These are phyloP conservation scores for Mycena epipterygia DNA, from an alignment of 768 basidiomycete genomes.

Conservation along the genomic window DNA sequence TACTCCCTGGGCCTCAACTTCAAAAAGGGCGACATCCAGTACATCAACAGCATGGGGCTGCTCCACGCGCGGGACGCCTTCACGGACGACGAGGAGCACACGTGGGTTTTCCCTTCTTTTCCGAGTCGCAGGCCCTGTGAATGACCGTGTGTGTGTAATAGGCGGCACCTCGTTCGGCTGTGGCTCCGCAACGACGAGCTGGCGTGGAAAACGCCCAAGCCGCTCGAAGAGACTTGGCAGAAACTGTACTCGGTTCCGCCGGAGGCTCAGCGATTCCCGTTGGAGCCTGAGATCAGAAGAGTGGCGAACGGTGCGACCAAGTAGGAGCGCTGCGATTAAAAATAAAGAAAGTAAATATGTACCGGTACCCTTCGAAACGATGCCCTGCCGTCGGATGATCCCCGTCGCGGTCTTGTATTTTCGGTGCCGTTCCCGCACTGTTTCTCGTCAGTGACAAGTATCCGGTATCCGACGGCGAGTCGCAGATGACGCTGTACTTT, in stretches of 20 bases:
- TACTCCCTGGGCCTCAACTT: slow-evolving; percentile 59
- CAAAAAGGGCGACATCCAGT: slow-evolving; percentile 64
- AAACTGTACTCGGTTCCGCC: slow-evolving; percentile 54
- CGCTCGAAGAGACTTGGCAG: slow-evolving; percentile 53
- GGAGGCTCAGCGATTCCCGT: slow-evolving; percentile 59
- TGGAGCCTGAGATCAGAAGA: slow-evolving; percentile 60
- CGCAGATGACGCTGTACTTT: too few species aligned
- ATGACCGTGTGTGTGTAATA: slow-evolving; percentile 40
- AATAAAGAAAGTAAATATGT: slow-evolving; percentile 45
- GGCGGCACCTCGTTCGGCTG: slow-evolving; percentile 60
- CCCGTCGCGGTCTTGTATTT: too few species aligned
- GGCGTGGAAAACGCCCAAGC: slow-evolving; percentile 59
- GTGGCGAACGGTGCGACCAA: slow-evolving; percentile 50
- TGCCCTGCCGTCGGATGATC: background rate
- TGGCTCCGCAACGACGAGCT: slow-evolving; percentile 63
- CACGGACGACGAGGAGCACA: slow-evolving; percentile 55
- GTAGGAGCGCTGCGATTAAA: slow-evolving; percentile 21
- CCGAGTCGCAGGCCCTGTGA: slow-evolving; percentile 11
- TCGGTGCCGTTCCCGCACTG: too few species aligned
- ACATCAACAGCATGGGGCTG: slow-evolving; percentile 61
- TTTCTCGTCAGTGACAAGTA: too few species aligned
- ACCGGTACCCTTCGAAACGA: background rate
- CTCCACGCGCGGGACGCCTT: slow-evolving; percentile 62
- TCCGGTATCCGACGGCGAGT: too few species aligned
- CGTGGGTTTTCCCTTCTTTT: slow-evolving; percentile 47